Base-by-base conservation (phyloP, 2,329 filamentous ascomycete genomes). In the Pseudopithomyces chartarum region DNA sequence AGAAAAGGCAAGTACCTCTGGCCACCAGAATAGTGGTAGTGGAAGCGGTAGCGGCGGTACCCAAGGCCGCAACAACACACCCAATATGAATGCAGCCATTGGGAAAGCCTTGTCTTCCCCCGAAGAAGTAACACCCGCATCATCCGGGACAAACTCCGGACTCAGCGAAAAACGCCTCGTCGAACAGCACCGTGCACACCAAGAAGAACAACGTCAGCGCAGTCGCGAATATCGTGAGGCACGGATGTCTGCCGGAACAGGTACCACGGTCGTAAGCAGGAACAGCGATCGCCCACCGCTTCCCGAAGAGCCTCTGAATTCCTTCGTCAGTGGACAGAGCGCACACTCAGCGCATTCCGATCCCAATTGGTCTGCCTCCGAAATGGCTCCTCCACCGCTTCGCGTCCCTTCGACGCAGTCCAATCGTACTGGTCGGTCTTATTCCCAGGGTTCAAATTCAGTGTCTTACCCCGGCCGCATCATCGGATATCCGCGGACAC, bases 21-120 rank as follows among this genome's bases (percentile, higher is more conserved):
- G 26, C 26, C 26, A 29, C 26, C 26, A 29, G 26, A 29, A 29
- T 26, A 44, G 19, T n/a, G 39, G 17, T 17, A 61, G 52, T 26
- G 59, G 61, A 2, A 62, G 57, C 11, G 56, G 58, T 13, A 66
- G 53, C 11, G 59, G 59, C 23, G 66, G 55, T 17, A 50, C 36
- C 5, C 17, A 29, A 32, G 58, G 58, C 22, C 62, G 55, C 13
- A 57, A 59, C 20, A 53, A 63, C 45, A 45, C 45, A 4, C 22
- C 51, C 15, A 20, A 42, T 19, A 39, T 32, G 2, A 13, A 23
- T 3, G 47, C 34, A 52, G 20, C 39, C 43, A 34, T 44, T 48
- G 33, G 19, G 8, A 32, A 44, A 48, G 46, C 34, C 1, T 4
- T 42, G 7, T 32, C 36, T 11, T 46, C 43, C 4, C 36, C 43